phyloP scores from a whole-genome alignment of 2,329 filamentous ascomycete species.

The Stromatinia cepivora region DNA sequence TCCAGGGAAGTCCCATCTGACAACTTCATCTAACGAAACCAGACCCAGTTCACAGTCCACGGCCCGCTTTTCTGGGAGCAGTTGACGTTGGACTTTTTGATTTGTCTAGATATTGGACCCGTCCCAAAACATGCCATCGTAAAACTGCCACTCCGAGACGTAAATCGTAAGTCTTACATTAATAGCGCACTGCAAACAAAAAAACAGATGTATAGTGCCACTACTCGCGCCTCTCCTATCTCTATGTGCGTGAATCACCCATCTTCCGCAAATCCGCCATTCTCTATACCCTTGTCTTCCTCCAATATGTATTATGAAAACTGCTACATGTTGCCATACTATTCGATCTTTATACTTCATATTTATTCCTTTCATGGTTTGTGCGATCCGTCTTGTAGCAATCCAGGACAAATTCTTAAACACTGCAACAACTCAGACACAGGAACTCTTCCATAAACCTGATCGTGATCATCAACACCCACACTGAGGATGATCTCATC shows the following conservation, averaged over 20 bases:
- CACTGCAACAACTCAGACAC: constrained; percentile 42
- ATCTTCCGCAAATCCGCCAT: not conserved
- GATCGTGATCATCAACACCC: constrained; percentile 43
- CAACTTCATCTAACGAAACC: too few species aligned
- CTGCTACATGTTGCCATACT: not conserved
- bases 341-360: not conserved
- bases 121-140: not conserved
- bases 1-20: too few species aligned
- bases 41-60: too few species aligned
- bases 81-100: not conserved
- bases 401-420: constrained; percentile 53
- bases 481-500: constrained; percentile 45
- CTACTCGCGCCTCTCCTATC: not conserved
- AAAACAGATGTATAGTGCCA: not conserved
- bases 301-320: not conserved
- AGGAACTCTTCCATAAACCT: constrained; percentile 41
- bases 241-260: not conserved
- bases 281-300: not conserved
- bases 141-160: not conserved
- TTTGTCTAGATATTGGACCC: not conserved
- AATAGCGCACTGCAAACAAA: not conserved
- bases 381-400: not conserved
- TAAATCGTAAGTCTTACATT: not conserved
- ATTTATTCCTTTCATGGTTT: not conserved
- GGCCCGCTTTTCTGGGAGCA: not conserved